Evolutionary conservation across 306 rosid genomes (phyloP).

Genomic region (Ziziphus jujuba): DNA sequence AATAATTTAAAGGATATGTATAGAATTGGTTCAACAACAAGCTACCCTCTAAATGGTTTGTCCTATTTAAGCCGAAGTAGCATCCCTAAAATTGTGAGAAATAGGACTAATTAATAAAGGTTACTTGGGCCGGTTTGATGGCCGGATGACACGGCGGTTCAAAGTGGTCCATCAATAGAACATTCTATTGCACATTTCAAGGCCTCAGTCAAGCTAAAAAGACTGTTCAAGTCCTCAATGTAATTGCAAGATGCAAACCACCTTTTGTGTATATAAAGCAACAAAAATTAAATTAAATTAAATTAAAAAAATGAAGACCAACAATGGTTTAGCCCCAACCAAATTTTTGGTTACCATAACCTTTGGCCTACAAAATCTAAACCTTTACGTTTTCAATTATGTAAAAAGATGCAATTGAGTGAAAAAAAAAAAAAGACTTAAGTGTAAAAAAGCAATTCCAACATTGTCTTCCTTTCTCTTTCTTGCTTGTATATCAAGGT

Average conservation of each 20-base stretch:
- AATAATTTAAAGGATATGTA: no score
- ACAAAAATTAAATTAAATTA: background rate
- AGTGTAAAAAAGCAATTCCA: slow-evolving; percentile 4
- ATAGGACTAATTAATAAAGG: no score
- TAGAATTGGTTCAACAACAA: no score
- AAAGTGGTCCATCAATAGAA: slow-evolving; percentile 17
- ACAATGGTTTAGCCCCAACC: slow-evolving; percentile 21
- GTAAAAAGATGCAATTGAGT: slow-evolving; percentile 28
- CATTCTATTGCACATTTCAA: slow-evolving; percentile 27
- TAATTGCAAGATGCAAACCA: slow-evolving; percentile 11
- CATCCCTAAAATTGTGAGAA: background rate
- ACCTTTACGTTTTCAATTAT: slow-evolving; percentile 29
- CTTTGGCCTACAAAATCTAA: slow-evolving; percentile 40
- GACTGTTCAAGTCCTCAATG: slow-evolving; percentile 9
- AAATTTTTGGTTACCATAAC: slow-evolving; percentile 24
- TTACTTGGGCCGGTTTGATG: background rate
- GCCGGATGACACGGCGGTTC: slow-evolving; percentile 21
- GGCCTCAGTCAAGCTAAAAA: slow-evolving; percentile 17
- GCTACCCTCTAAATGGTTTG: no score
- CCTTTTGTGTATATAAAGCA: slow-evolving; percentile 21
- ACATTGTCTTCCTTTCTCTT: background rate
- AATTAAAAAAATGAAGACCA: background rate
- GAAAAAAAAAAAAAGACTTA: slow-evolving; percentile 14
- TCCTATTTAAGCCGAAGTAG: no score
- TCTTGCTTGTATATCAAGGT: slow-evolving; percentile 34